Evolutionary conservation across 2,329 filamentous ascomycete genomes (phyloP).

Genomic region (Saccharata proteae): DNA sequence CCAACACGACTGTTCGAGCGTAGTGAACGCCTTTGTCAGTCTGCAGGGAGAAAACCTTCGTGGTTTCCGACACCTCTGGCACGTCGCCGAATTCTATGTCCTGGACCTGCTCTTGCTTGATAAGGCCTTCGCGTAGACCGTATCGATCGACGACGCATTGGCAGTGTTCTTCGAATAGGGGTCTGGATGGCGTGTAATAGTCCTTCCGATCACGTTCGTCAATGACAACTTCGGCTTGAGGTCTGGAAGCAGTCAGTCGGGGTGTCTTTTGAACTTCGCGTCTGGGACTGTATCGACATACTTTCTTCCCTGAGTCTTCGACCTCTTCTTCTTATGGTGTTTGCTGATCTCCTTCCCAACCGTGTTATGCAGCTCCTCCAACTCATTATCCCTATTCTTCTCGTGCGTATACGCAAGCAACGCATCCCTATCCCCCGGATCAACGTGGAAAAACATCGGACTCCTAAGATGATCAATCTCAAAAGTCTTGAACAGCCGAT

Average conservation of each 20-base stretch:
- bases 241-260: constrained; percentile 3
- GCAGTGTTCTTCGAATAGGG: constrained; percentile 32
- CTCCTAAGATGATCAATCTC: constrained; percentile 62
- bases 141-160: constrained; percentile 28
- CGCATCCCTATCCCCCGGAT: constrained; percentile 63
- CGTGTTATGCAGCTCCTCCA: constrained; percentile 59
- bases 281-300: constrained; percentile 21
- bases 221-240: constrained; percentile 22
- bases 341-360: constrained; percentile 74
- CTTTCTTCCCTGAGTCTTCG: constrained; percentile 24
- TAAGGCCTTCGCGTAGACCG: constrained; percentile 38
- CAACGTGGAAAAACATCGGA: constrained; percentile 74
- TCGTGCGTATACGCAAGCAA: constrained; percentile 57
- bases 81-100: constrained; percentile 49
- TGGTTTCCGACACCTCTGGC: constrained; percentile 29
- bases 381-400: constrained; percentile 46
- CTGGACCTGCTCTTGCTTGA: constrained; percentile 48
- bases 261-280: not conserved
- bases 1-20: constrained; percentile 53
- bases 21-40: constrained; percentile 45
- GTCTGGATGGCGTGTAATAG: constrained; percentile 30
- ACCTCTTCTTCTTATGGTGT: constrained; percentile 58
- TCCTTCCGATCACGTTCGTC: constrained; percentile 37
- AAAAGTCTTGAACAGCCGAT: constrained; percentile 53
- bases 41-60: constrained; percentile 52